Evolutionary conservation across 2,329 filamentous ascomycete genomes (phyloP).

Genomic region (Monosporascus sp.): DNA sequence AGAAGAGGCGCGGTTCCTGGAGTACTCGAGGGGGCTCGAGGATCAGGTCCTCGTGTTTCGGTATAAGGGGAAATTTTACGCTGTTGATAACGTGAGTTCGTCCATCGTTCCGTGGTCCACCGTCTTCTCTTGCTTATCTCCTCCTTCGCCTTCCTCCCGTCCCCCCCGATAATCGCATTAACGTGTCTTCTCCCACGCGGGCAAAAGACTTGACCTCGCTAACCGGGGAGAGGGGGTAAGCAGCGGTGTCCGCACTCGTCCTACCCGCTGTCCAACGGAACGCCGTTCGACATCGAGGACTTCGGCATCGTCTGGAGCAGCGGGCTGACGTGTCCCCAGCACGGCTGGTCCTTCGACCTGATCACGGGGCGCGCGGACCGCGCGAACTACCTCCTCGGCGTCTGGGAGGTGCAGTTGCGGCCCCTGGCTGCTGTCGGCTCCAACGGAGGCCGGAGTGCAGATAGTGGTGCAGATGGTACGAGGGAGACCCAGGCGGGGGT

Average conservation of each 20-base stretch:
- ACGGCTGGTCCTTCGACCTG: conserved; percentile 67
- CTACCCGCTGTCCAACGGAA: conserved; percentile 58
- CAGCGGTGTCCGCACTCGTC: conserved; percentile 64
- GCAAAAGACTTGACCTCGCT: too few relatives aligned
- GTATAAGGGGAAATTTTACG: conserved; percentile 59
- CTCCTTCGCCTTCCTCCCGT: not conserved
- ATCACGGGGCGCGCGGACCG: conserved; percentile 58
- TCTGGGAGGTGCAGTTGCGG: conserved; percentile 60
- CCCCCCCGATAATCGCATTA: not conserved
- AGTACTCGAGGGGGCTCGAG: conserved; percentile 27
- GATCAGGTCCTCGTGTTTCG: conserved; percentile 62
- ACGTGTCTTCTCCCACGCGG: too few relatives aligned
- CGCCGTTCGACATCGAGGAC: conserved; percentile 66
- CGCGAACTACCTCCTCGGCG: conserved; percentile 52
- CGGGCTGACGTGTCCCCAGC: conserved; percentile 62
- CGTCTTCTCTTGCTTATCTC: not conserved
- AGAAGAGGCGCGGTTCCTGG: conserved; percentile 15
- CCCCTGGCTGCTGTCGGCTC: conserved; percentile 3
- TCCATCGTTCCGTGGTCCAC: not conserved
- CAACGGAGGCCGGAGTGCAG: too few relatives aligned
- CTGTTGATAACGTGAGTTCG: conserved; percentile 58
- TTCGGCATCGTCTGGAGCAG: conserved; percentile 60
- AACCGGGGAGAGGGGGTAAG: not conserved
- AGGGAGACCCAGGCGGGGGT: conserved; percentile 1
- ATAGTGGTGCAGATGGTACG: not conserved